A percentile compares a stretch with the other conserved stretches of the same genome.
These are phyloP conservation scores for Phyllosticta citribraziliensis DNA, from an alignment of 2,329 filamentous ascomycete species.

Conservation along the genomic window DNA sequence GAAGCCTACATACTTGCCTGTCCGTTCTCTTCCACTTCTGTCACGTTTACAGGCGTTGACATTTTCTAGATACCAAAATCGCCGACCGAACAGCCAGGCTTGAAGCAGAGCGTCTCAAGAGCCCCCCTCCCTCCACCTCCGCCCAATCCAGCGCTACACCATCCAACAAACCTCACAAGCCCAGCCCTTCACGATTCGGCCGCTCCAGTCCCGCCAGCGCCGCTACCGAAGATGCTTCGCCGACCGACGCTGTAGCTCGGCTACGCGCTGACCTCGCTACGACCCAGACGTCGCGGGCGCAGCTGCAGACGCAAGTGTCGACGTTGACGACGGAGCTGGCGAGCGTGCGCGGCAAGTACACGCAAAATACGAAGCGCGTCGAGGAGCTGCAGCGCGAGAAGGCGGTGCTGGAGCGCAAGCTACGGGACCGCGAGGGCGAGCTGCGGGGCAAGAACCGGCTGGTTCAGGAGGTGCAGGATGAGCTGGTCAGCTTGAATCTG, in stretches of 20 bases:
- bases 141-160: constrained; percentile 10
- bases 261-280: constrained; percentile 57
- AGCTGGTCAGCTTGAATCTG: constrained; percentile 77
- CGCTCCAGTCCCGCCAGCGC: constrained; percentile 17
- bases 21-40: constrained; percentile 31
- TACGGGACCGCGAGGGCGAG: constrained; percentile 79
- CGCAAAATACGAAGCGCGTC: constrained; percentile 52
- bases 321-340: constrained; percentile 54
- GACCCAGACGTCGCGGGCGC: constrained; percentile 63
- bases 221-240: constrained; percentile 16
- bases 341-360: constrained; percentile 50
- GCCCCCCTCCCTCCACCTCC: constrained; percentile 17
- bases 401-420: constrained; percentile 50
- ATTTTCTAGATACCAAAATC: constrained; percentile 31
- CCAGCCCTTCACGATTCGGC: constrained; percentile 11
- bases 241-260: constrained; percentile 19
- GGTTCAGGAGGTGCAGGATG: constrained; percentile 82
- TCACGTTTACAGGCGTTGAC: constrained; percentile 7
- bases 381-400: constrained; percentile 53
- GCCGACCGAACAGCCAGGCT: constrained; percentile 32
- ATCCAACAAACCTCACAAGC: constrained; percentile 2
- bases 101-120: constrained; percentile 17
- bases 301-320: constrained; percentile 55
- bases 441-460: constrained; percentile 73
- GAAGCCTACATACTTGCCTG: constrained; percentile 68